Evolutionary conservation across 2,329 filamentous ascomycete genomes (phyloP).

Genomic region (Claviceps sorghi): DNA sequence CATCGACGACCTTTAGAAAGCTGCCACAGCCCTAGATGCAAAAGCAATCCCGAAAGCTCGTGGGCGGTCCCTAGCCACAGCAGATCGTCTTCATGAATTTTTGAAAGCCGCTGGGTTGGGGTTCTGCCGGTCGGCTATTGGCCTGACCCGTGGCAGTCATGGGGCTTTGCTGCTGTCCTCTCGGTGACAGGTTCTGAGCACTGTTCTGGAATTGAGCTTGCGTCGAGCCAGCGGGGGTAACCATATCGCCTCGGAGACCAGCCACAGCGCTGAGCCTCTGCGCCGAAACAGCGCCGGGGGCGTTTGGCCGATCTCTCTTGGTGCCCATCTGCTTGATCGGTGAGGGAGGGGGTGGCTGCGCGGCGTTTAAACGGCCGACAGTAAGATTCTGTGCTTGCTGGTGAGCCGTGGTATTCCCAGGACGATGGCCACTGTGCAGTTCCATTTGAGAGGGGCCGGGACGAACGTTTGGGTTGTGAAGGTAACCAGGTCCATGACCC

Average conservation of each 20-base stretch:
- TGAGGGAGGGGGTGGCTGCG: conserved; percentile 77
- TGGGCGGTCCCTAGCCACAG: conserved; percentile 50
- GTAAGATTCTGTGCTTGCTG: conserved; percentile 52
- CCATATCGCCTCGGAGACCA: conserved; percentile 54
- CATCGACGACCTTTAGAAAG: conserved; percentile 9
- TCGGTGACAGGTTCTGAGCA: conserved; percentile 67
- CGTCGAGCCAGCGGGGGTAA: conserved; percentile 77
- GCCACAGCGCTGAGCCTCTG: conserved; percentile 65
- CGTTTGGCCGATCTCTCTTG: conserved; percentile 63
- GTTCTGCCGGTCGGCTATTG: conserved; percentile 46
- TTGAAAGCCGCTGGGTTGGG: conserved; percentile 69
- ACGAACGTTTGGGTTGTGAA: conserved; percentile 64
- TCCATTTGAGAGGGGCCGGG: conserved; percentile 77
- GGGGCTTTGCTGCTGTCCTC: conserved; percentile 45
- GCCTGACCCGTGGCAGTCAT: conserved; percentile 39
- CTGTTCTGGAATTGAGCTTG: conserved; percentile 96
- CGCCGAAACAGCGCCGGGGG: conserved; percentile 53
- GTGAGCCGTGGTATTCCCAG: conserved; percentile 50
- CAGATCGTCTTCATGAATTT: conserved; percentile 88
- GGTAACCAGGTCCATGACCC: conserved; percentile 44
- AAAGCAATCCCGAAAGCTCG: conserved; percentile 15
- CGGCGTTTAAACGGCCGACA: conserved; percentile 82
- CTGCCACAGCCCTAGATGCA: conserved; percentile 16
- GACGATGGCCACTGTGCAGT: conserved; percentile 58
- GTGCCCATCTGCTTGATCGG: conserved; percentile 70